Percentiles rank a stretch among this genome's conserved stretches.
phyloP scores from a whole-genome alignment of 768 basidiomycete genomes.

The Suillus alpinus region DNA sequence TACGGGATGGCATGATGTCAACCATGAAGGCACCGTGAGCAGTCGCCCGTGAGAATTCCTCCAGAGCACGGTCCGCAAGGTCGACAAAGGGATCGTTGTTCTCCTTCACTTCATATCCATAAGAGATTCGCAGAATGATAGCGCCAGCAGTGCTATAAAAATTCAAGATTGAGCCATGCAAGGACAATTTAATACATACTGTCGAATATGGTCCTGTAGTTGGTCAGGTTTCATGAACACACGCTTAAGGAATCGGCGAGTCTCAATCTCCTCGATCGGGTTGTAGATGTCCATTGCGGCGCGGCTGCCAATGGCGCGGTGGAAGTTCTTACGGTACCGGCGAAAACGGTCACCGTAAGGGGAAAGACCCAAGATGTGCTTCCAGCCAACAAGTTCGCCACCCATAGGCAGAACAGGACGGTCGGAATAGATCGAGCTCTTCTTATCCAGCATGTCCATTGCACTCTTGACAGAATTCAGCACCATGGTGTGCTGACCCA shows the following conservation, averaged over 20 bases:
- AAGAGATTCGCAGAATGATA: conserved; percentile 51
- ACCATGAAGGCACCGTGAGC: conserved; percentile 49
- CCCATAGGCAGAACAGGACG: conserved; percentile 47
- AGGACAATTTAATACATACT: too few relatives aligned
- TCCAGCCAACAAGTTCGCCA: conserved; percentile 31
- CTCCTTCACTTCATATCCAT: conserved; percentile 55
- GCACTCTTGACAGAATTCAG: conserved; percentile 51
- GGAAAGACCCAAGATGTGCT: conserved; percentile 32
- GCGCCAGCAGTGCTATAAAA: conserved; percentile 43
- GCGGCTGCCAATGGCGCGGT: conserved; percentile 39
- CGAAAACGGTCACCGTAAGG: conserved; percentile 41
- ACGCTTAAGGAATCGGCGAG: conserved; percentile 40
- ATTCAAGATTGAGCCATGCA: background rate
- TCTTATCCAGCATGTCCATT: conserved; percentile 61
- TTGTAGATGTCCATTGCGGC: conserved; percentile 33
- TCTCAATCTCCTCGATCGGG: conserved; percentile 37
- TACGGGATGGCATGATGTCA: conserved; percentile 45
- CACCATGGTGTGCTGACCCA: conserved; percentile 57
- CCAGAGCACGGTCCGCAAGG: conserved; percentile 48
- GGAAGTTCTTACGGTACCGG: conserved; percentile 39
- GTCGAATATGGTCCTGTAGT: conserved; percentile 37
- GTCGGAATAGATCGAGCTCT: conserved; percentile 63
- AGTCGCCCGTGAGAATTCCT: conserved; percentile 48
- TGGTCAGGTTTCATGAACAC: conserved; percentile 35
- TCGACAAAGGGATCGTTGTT: conserved; percentile 47